Conservation (phyloP, 352 stramenopile species). For the Aphanomyces astaci region DNA sequence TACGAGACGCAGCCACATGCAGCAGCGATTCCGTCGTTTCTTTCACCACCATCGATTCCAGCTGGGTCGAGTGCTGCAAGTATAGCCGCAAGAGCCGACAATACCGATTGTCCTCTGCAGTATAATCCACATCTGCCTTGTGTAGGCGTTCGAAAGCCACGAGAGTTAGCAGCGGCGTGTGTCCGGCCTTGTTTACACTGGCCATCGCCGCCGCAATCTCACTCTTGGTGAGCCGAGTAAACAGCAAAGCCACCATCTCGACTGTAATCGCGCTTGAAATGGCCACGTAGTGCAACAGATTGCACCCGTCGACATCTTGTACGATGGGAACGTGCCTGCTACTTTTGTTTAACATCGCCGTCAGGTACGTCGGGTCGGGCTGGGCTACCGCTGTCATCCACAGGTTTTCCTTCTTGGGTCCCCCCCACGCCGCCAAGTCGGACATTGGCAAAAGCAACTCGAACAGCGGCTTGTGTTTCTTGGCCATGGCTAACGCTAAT, state of each 20-base stretch:
- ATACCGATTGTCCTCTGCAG: conserved; percentile 34
- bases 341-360: conserved; percentile 37
- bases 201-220: conserved; percentile 36
- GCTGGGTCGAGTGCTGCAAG: conserved; percentile 33
- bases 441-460: conserved; percentile 42
- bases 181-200: conserved; percentile 37
- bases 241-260: no score
- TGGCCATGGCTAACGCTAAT: conserved; percentile 49
- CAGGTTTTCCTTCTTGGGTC: conserved; percentile 40
- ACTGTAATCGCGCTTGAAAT: no score
- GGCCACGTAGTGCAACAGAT: conserved; percentile 68
- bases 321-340: conserved; percentile 28
- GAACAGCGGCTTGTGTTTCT: conserved; percentile 39
- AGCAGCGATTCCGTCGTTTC: conserved; percentile 37
- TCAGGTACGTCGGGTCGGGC: conserved; percentile 38
- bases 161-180: conserved; percentile 46
- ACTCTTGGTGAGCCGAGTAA: no score
- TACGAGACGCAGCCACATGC: conserved; percentile 40
- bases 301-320: conserved; percentile 29
- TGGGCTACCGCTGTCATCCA: conserved; percentile 47
- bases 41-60: neutral
- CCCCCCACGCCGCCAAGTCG: conserved; percentile 30
- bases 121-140: conserved; percentile 32
- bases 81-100: conserved; percentile 45
- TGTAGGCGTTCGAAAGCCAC: conserved; percentile 38